Base-by-base conservation (phyloP, 1,284 basidiomycete genomes). In the Marasmius fiardii region DNA sequence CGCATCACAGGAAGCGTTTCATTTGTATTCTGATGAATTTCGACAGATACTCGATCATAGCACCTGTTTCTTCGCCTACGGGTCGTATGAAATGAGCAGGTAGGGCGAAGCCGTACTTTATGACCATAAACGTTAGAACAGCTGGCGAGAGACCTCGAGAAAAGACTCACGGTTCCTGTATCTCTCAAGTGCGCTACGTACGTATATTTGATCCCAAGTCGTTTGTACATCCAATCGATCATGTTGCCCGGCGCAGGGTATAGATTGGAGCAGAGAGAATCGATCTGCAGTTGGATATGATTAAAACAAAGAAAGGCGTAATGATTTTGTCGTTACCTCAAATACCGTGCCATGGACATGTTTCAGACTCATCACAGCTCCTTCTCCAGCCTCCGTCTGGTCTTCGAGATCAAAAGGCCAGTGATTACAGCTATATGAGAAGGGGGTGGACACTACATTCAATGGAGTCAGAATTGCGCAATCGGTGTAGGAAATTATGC, bases 141-240 rank as follows among this genome's bases (percentile, higher is more conserved):
- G 28, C 28, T 31, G 10, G 10, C 28, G 28, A n/a, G 28, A 4
- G 28, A 10, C 23, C 18, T 37, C 56, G 31, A 47, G 51, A n/a
- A 33, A 20, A 26, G 2, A 75, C 86, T 63, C 63, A 91, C 88
- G 2, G 88, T 90, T 11, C 91, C 92, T 0, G 89, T 92, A 71
- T 94, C 92, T 48, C 92, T 72, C 55, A 95, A 68, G 67, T 93
- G 90, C 7, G 84, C 80, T 2, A 85, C 85, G 68, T 89, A 95
- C 1, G 85, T 80, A 74, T 87, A 93, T 61, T 90, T 86, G 61
- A 92, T 79, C 28, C 81, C 77, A 3, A 75, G 78, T 5, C 74
- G 72, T 35, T 77, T 80, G 68, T 92, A 92, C 70, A 87, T 81
- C 79, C 85, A 93, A 63, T 92, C 89, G 24, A 91, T 73, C 43